These are phyloP conservation scores for Actinomortierella ambigua DNA, from an alignment of 371 early-diverging fungal genomes.

Conservation along the genomic window DNA sequence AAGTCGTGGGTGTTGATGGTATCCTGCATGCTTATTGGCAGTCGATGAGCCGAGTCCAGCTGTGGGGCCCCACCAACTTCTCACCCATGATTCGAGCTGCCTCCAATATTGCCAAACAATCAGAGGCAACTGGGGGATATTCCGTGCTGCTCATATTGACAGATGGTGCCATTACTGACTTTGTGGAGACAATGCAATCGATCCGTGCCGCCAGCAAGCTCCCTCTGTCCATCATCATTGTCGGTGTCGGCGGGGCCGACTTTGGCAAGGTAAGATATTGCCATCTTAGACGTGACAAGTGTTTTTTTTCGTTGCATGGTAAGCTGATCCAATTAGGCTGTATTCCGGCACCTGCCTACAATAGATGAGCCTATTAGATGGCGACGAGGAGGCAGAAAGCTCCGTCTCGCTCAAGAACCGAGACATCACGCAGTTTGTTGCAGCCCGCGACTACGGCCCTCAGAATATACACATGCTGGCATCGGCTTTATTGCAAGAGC, in stretches of 20 bases:
- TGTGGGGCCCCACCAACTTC: slow-evolving; percentile 63
- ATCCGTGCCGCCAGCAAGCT: slow-evolving; percentile 49
- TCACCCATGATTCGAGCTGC: slow-evolving; percentile 40
- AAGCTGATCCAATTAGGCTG: neutral
- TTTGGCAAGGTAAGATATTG: slow-evolving; percentile 24
- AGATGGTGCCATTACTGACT: slow-evolving; percentile 33
- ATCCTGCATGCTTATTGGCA: slow-evolving; percentile 49
- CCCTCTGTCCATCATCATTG: slow-evolving; percentile 60
- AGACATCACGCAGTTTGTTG: slow-evolving; percentile 62
- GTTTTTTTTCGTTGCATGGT: neutral
- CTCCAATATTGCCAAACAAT: slow-evolving; percentile 10
- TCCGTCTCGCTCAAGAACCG: slow-evolving; percentile 24
- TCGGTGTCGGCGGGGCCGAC: slow-evolving; percentile 55
- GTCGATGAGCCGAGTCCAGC: slow-evolving; percentile 36
- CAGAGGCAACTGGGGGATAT: slow-evolving; percentile 9
- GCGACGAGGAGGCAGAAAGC: slow-evolving; percentile 31
- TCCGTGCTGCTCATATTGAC: slow-evolving; percentile 28
- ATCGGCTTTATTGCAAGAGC: slow-evolving; percentile 20
- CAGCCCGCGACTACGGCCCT: slow-evolving; percentile 38
- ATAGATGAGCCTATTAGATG: slow-evolving; percentile 52
- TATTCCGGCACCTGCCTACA: neutral
- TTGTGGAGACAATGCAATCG: slow-evolving; percentile 43
- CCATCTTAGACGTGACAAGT: neutral
- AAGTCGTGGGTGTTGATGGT: slow-evolving; percentile 52
- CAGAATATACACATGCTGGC: slow-evolving; percentile 14